Percentiles rank a stretch among this genome's conserved stretches.
phyloP scores from a whole-genome alignment of 2,329 filamentous ascomycete genomes.

The Fusarium coffeatum region DNA sequence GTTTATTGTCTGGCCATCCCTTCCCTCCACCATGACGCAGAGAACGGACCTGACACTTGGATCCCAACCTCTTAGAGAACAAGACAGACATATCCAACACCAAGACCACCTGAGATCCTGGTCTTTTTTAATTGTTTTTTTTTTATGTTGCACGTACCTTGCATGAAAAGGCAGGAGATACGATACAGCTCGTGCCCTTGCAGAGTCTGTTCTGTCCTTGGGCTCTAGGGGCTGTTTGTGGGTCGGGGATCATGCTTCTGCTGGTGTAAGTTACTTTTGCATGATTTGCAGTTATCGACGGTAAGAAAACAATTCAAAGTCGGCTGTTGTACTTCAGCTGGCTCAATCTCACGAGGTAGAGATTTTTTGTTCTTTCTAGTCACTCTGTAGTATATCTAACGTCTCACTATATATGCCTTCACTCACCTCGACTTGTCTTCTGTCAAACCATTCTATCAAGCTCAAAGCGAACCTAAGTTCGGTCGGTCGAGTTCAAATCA shows the following conservation, averaged over 20 bases:
- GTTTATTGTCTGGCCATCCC: not conserved
- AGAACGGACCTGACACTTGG: not conserved
- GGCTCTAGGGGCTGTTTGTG: constrained; percentile 1
- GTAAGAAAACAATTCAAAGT: not conserved
- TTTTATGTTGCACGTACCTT: constrained; percentile 28
- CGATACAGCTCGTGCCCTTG: constrained; percentile 19
- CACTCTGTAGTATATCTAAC: not conserved
- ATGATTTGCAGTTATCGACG: not conserved
- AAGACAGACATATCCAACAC: constrained; percentile 11
- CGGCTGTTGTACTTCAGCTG: not conserved
- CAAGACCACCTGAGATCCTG: not conserved
- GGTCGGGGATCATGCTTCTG: constrained; percentile 12
- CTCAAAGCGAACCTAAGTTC: not conserved
- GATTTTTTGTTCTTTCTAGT: not conserved
- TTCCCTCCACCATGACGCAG: constrained; percentile 19
- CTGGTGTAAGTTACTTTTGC: constrained; percentile 5
- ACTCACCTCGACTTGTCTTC: not conserved
- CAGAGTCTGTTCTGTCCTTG: not conserved
- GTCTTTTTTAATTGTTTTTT: not conserved
- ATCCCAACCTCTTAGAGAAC: constrained; percentile 25
- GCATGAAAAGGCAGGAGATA: constrained; percentile 29
- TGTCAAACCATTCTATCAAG: not conserved
- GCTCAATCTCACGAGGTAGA: too few species aligned
- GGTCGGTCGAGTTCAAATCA: not conserved
- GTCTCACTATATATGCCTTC: not conserved